phyloP scores from a whole-genome alignment of 2,329 filamentous ascomycete species.

The Fusarium sororula region DNA sequence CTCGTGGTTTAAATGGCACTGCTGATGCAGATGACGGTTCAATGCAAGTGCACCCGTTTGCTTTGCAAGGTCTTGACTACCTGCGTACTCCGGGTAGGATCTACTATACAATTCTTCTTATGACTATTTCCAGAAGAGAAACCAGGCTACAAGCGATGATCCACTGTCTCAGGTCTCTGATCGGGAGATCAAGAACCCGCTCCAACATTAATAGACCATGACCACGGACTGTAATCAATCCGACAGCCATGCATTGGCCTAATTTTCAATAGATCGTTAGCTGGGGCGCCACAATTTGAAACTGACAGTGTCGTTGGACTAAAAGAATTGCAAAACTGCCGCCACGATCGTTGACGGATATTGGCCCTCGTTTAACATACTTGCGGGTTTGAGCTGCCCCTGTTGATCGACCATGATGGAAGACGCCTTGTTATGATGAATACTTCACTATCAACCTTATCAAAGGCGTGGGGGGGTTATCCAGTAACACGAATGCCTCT shows the following conservation, averaged over 20 bases:
- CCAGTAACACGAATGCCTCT: background rate
- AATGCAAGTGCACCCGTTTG: slow-evolving; percentile 1
- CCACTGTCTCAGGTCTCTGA: slow-evolving; percentile 42
- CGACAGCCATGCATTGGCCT: slow-evolving; percentile 5
- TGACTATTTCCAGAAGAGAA: slow-evolving; percentile 1
- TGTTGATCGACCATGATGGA: background rate
- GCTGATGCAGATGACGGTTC: background rate
- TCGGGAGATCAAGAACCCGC: slow-evolving; percentile 21
- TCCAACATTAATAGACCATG: slow-evolving; percentile 2
- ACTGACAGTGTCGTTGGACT: background rate
- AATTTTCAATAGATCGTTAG: slow-evolving; percentile 21
- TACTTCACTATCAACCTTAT: background rate
- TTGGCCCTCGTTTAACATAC: background rate
- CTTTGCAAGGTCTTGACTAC: background rate
- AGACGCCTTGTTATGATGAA: background rate
- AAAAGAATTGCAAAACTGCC: background rate
- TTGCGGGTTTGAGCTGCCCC: background rate
- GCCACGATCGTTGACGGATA: background rate
- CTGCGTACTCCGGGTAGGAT: slow-evolving; percentile 10
- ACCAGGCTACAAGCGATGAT: slow-evolving; percentile 9
- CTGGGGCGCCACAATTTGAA: slow-evolving; percentile 22
- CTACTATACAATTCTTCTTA: slow-evolving; percentile 8
- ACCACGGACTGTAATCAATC: background rate
- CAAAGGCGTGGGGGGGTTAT: background rate
- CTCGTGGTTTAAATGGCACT: slow-evolving; percentile 8